phyloP scores from a whole-genome alignment of 1,139 yeast species.

The Pneumocystis sp. region DNA sequence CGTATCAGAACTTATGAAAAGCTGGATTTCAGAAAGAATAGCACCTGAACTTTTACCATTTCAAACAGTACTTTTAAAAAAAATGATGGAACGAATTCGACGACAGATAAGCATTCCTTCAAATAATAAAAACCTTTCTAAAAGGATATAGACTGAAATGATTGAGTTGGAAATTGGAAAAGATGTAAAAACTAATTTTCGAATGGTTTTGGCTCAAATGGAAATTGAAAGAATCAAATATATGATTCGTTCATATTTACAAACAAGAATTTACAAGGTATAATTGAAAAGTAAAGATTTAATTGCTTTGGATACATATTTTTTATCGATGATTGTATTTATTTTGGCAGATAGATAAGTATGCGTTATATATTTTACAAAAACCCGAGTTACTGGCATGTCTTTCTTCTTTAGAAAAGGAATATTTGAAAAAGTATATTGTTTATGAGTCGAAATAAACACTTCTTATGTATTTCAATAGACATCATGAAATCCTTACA shows the following conservation, averaged over 20 bases:
- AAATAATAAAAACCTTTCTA: not conserved
- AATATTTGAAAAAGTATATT: slow-evolving; percentile 12
- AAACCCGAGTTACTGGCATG: slow-evolving; percentile 4
- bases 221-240: slow-evolving; percentile 80
- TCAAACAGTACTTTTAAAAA: slow-evolving; percentile 1
- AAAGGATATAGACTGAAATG: not conserved
- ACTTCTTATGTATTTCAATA: slow-evolving; percentile 2
- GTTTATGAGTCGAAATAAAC: not conserved
- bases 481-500: slow-evolving; percentile 50
- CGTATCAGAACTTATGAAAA: not conserved
- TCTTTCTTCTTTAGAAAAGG: slow-evolving; percentile 12
- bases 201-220: slow-evolving; percentile 71
- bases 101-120: not conserved
- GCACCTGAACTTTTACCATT: slow-evolving; percentile 12
- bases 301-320: not conserved
- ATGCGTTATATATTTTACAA: slow-evolving; percentile 37
- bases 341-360: slow-evolving; percentile 38
- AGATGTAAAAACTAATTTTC: slow-evolving; percentile 25
- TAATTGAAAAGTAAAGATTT: not conserved
- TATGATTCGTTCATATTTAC: slow-evolving; percentile 58
- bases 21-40: slow-evolving; percentile 10
- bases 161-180: slow-evolving; percentile 5
- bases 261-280: slow-evolving; percentile 56
- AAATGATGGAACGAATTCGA: slow-evolving; percentile 4
- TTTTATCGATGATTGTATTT: slow-evolving; percentile 5